Percentiles rank a stretch among this genome's conserved stretches.
These are phyloP conservation scores for Artemisia argyi DNA, from an alignment of 129 eudicot species.

Conservation along the genomic window DNA sequence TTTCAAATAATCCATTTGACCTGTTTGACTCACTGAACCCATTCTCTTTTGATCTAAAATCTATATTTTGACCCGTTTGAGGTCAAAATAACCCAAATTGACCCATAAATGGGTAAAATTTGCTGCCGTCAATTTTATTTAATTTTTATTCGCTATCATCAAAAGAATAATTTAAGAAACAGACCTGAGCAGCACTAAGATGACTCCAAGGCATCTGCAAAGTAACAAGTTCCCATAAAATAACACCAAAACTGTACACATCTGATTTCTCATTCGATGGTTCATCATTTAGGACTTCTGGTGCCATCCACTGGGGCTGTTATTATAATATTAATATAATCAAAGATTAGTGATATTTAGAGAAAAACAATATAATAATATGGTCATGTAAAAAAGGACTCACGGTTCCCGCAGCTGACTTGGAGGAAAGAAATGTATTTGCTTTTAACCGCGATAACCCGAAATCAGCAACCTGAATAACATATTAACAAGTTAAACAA, in stretches of 20 bases:
- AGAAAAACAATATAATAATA: not conserved
- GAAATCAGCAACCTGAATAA: constrained; percentile 83
- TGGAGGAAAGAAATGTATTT: constrained; percentile 88
- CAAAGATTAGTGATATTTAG: not conserved
- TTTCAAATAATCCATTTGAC: too few species aligned
- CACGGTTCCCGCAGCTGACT: constrained; percentile 95
- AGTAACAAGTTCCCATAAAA: constrained; percentile 93
- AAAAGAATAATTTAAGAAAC: constrained; percentile 17
- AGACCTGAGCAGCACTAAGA: constrained; percentile 84
- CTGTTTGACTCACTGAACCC: too few species aligned
- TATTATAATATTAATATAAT: constrained; percentile 1
- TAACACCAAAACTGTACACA: constrained; percentile 92
- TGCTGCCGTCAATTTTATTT: too few species aligned
- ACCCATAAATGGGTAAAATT: not conserved
- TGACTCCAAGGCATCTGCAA: constrained; percentile 90
- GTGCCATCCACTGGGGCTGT: constrained; percentile 99
- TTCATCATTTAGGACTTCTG: constrained; percentile 91
- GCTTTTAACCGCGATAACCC: constrained; percentile 96
- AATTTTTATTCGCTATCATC: not conserved
- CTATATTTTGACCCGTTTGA: not conserved
- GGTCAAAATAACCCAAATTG: not conserved
- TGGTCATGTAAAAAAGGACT: constrained; percentile 24
- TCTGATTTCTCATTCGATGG: constrained; percentile 94
- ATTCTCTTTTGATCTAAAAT: too few species aligned
- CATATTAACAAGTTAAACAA: constrained; percentile 10